Evolutionary conservation across 768 basidiomycete genomes (phyloP), one percentile per base, ranked within the genome.

Genomic region (Thelephora aurantiotincta): DNA sequence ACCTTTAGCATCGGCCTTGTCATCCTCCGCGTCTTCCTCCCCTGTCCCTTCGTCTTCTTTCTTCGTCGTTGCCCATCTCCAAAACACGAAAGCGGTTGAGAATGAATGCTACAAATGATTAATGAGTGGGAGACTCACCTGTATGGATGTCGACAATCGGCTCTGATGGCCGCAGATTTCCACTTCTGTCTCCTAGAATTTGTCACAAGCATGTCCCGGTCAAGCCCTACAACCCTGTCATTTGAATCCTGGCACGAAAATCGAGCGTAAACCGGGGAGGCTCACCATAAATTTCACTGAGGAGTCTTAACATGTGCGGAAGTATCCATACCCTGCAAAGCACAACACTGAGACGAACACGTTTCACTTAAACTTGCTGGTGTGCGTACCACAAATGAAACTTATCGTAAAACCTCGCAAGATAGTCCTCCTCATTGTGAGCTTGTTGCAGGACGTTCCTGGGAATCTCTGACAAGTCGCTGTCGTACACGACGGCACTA

Each of bases 361-460:
- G 44, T 34, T 35, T 46, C 48, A 13, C 20, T 16, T 37, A 14
- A 16, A 34, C 7, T 33, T 13, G 34, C 3, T 22, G 6, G 26
- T 26, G 13, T 1, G 56, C 73, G 12, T 55, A 78, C 83, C 88
- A 83, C 51, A 81, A 73, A 52, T 70, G 65, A 1, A 64, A 58
- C 45, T 73, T 74, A 58, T 92, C 89, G 59, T 72, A 92, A 64
- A 90, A 94, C 42, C 75, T 78, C n/a, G 92, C 74, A 37, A 90
- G 69, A 57, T 80, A 76, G 3, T 77, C 45, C 22, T 66, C 66
- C 11, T 65, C 66, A 22, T 70, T 67, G 19, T 64, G 65, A 42
- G 65, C 67, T 52, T 54, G 54, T 16, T 12, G 20, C 9, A 46
- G 63, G 48, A 57, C 60, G 43, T 51, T 54, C 35, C 33, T 44